Percentiles rank a stretch among this genome's conserved stretches.
Evolutionary conservation across 192 early-diverging fungal species (phyloP).

Genomic region (Hyaloraphidium curvatum): DNA sequence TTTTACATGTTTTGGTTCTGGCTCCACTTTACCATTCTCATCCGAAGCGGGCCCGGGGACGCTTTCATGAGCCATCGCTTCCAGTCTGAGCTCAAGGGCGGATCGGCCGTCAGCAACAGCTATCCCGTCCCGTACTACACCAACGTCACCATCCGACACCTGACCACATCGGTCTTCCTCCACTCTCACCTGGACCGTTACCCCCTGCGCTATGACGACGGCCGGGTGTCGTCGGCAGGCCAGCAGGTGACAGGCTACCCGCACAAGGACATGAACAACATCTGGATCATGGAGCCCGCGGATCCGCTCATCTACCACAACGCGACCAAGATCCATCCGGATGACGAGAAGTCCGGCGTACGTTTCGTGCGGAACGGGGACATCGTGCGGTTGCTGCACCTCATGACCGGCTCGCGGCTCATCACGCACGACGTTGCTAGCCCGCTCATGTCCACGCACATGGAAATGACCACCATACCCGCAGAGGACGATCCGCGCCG

Average conservation of each 20-base stretch:
- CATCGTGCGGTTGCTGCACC: slow-evolving; percentile 54
- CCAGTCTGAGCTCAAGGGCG: slow-evolving; percentile 60
- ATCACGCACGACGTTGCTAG: slow-evolving; percentile 44
- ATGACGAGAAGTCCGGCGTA: slow-evolving; percentile 12
- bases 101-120: too few species aligned
- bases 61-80: slow-evolving; percentile 78
- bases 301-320: slow-evolving; percentile 14
- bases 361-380: slow-evolving; percentile 44
- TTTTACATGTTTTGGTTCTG: slow-evolving; percentile 79
- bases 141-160: slow-evolving; percentile 60
- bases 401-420: slow-evolving; percentile 31
- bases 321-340: slow-evolving; percentile 18
- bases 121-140: slow-evolving; percentile 66
- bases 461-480: slow-evolving; percentile 42
- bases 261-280: slow-evolving; percentile 71
- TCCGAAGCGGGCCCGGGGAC: slow-evolving; percentile 72
- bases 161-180: slow-evolving; percentile 48
- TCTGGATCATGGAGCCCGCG: slow-evolving; percentile 40
- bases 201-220: slow-evolving; percentile 81
- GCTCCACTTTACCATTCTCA: slow-evolving; percentile 75
- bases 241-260: slow-evolving; percentile 66
- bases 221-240: slow-evolving; percentile 68
- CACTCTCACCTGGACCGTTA: slow-evolving; percentile 63
- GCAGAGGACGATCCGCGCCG: slow-evolving; percentile 33
- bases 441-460: slow-evolving; percentile 39